A percentile compares a stretch with the other conserved stretches of the same genome.
Conservation (phyloP, 2,329 filamentous ascomycete genomes). For the Venturia aucupariae region DNA sequence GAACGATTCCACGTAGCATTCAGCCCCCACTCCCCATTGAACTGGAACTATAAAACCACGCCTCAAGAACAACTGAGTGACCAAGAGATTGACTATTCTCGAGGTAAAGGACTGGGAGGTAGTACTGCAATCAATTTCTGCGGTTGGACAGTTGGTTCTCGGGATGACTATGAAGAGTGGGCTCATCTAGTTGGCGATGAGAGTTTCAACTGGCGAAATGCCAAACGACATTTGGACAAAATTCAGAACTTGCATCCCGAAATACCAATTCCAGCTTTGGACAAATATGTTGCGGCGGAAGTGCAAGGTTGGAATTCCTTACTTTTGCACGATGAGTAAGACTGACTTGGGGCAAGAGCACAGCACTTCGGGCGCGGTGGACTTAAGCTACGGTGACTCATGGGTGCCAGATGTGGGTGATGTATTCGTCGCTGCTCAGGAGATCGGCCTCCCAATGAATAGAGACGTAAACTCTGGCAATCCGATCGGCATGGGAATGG, state of each 20-base stretch:
- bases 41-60: slow-evolving; percentile 39
- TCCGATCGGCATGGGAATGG: slow-evolving; percentile 45
- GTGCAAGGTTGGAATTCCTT: slow-evolving; percentile 38
- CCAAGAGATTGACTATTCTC: slow-evolving; percentile 32
- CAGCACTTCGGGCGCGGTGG: slow-evolving; percentile 39
- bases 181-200: slow-evolving; percentile 46
- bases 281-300: slow-evolving; percentile 37
- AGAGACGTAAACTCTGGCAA: slow-evolving; percentile 50
- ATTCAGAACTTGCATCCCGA: slow-evolving; percentile 35
- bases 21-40: slow-evolving; percentile 37
- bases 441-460: slow-evolving; percentile 42
- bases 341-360: slow-evolving; percentile 40
- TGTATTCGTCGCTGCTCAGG: slow-evolving; percentile 32
- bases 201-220: slow-evolving; percentile 45
- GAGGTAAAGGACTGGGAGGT: slow-evolving; percentile 39
- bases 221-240: slow-evolving; percentile 27
- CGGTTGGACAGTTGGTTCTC: slow-evolving; percentile 45
- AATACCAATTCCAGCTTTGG: slow-evolving; percentile 34
- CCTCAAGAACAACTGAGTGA: slow-evolving; percentile 29
- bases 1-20: slow-evolving; percentile 45
- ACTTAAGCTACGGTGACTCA: slow-evolving; percentile 39
- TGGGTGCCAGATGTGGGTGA: slow-evolving; percentile 45
- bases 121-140: slow-evolving; percentile 35
- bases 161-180: slow-evolving; percentile 55
- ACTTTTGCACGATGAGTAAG: slow-evolving; percentile 32